These are phyloP conservation scores for Jaapia argillacea DNA, from an alignment of 768 basidiomycete species.

Conservation along the genomic window DNA sequence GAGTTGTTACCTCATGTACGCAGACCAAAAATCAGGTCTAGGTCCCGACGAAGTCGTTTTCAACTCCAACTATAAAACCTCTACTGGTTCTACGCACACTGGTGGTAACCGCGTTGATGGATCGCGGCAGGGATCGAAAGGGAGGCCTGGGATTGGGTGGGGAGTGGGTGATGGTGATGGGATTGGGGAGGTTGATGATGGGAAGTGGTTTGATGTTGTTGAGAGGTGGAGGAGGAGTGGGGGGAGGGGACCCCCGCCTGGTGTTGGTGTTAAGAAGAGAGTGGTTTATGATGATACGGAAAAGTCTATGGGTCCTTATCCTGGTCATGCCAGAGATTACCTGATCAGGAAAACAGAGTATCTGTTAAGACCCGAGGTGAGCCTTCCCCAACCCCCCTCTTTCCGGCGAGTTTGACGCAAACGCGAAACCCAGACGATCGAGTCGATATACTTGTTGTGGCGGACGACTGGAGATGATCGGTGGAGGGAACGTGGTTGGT, in stretches of 20 bases:
- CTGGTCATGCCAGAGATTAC: conserved; percentile 37
- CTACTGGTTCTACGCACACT: neutral
- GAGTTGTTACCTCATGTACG: conserved; percentile 62
- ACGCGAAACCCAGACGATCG: conserved; percentile 42
- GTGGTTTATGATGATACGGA: conserved; percentile 24
- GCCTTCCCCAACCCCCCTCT: conserved; percentile 10
- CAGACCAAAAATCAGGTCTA: conserved; percentile 58
- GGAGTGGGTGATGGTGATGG: no score
- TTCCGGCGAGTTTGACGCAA: neutral
- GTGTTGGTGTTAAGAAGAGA: conserved; percentile 32
- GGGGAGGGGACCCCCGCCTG: conserved; percentile 38
- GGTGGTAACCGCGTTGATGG: neutral
- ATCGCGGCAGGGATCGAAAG: conserved; percentile 1
- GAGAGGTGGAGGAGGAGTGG: conserved; percentile 38
- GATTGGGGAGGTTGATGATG: no score
- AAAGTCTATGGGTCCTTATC: conserved; percentile 11
- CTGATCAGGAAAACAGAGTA: conserved; percentile 32
- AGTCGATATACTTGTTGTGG: conserved; percentile 66
- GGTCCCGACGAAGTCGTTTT: conserved; percentile 53
- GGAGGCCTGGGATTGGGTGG: conserved; percentile 3
- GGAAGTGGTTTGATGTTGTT: conserved; percentile 39
- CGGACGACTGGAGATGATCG: conserved; percentile 52
- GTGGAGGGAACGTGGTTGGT: conserved; percentile 69
- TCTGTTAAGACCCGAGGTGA: conserved; percentile 62
- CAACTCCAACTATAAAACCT: neutral